phyloP scores from a whole-genome alignment of 163 green algal genomes.

The Chlorella variabilis region DNA sequence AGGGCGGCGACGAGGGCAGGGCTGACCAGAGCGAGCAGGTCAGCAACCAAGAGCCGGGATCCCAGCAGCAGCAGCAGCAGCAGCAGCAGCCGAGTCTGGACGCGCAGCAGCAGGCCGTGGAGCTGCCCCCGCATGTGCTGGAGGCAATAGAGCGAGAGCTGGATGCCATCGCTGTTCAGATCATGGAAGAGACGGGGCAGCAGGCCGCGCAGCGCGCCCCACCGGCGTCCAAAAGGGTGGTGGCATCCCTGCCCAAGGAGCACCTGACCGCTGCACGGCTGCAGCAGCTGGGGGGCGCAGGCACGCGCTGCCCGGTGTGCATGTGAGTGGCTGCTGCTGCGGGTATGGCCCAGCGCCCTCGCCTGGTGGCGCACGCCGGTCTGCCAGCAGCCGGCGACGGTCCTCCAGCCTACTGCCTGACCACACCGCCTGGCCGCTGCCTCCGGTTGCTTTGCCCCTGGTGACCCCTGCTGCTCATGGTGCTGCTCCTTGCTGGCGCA shows the following conservation, averaged over 20 bases:
- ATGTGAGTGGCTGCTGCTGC: constrained; percentile 29
- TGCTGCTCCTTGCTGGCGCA: constrained; percentile 41
- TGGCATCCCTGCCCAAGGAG: constrained; percentile 46
- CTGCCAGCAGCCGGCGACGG: no score
- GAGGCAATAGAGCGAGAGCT: constrained; percentile 37
- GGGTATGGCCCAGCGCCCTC: background rate
- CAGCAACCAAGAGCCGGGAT: background rate
- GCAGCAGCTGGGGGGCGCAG: constrained; percentile 45
- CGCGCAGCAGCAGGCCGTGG: background rate
- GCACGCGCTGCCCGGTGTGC: constrained; percentile 52
- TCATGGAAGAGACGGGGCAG: constrained; percentile 44
- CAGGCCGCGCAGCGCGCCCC: constrained; percentile 16
- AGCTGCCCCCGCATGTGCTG: background rate
- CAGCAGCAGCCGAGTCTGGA: constrained; percentile 2
- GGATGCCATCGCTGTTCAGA: constrained; percentile 38
- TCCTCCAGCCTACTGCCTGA: no score
- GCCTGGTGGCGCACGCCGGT: no score
- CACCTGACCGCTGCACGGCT: constrained; percentile 38
- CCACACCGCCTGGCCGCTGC: no score
- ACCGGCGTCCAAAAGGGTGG: constrained; percentile 49
- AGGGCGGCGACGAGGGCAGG: no score
- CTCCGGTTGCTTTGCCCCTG: background rate
- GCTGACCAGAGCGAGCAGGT: background rate
- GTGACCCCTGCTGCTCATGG: background rate
- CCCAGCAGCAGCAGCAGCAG: constrained; percentile 10